phyloP scores from a whole-genome alignment of 148 eudicot species.

The Chenopodium quinoa region DNA sequence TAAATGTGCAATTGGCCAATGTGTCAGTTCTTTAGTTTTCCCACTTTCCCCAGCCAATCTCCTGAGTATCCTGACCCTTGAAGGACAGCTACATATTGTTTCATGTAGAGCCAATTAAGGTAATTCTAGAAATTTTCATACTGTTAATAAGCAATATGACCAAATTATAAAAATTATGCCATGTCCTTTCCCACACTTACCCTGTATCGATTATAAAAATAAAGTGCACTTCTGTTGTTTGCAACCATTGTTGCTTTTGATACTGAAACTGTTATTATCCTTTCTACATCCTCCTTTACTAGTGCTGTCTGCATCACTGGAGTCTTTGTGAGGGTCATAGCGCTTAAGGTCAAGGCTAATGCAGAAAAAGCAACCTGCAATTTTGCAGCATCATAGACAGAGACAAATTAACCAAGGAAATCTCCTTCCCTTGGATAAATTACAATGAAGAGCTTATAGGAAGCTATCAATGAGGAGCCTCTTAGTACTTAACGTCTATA shows the following conservation, averaged over 20 bases:
- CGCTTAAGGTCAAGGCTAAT: not conserved
- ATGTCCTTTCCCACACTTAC: not conserved
- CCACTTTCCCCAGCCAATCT: not conserved
- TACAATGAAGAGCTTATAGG: not conserved
- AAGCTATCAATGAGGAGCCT: not conserved
- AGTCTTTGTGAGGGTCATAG: not conserved
- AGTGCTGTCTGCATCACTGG: not conserved
- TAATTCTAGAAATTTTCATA: not conserved
- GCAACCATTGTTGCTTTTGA: not conserved
- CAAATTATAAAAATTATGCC: not conserved
- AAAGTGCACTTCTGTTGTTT: not conserved
- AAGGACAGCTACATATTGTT: not conserved
- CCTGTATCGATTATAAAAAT: not conserved
- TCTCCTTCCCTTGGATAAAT: not conserved
- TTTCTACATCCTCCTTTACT: not conserved
- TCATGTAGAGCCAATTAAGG: not conserved
- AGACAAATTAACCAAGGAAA: not conserved
- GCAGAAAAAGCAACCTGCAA: not conserved
- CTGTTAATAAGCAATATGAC: not conserved
- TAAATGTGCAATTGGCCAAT: not conserved
- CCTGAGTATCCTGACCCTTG: not conserved
- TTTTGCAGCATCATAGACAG: not conserved
- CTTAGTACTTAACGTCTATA: not conserved
- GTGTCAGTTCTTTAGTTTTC: not conserved
- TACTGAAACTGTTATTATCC: not conserved